Evolutionary conservation across 129 eudicot species (phyloP).

Genomic region (Saussurea involucrata): DNA sequence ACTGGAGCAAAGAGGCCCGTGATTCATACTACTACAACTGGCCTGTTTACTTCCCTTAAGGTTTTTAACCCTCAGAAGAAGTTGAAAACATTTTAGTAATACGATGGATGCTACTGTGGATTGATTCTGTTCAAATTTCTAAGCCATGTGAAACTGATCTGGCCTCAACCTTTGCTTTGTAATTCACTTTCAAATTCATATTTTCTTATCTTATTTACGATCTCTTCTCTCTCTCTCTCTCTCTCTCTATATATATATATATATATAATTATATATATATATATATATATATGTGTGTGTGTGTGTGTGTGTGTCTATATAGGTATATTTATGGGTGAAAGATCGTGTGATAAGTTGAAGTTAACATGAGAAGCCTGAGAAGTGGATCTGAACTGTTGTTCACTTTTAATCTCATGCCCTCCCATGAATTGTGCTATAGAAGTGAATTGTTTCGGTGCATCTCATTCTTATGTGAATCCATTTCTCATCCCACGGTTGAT

Average conservation of each 20-base stretch:
- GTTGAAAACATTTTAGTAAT: not conserved
- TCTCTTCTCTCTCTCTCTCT: not conserved
- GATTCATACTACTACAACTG: conserved; percentile 88
- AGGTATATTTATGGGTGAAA: no score
- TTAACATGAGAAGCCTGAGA: no score
- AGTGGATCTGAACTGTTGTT: no score
- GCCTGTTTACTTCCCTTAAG: conserved; percentile 77
- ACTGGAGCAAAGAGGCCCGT: conserved; percentile 50
- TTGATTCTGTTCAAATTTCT: not conserved
- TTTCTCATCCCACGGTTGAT: no score
- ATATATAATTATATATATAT: no score
- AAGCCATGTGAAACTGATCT: conserved; percentile 19
- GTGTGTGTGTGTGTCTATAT: no score
- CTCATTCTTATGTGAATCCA: no score
- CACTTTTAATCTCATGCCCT: no score
- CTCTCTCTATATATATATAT: not conserved
- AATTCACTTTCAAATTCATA: not conserved
- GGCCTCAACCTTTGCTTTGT: not conserved
- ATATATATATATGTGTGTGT: no score
- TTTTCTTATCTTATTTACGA: not conserved
- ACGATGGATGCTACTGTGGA: not conserved
- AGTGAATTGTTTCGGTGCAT: no score
- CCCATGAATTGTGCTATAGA: no score
- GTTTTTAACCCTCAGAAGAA: conserved; percentile 3
- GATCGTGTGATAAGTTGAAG: no score